A percentile compares a stretch with the other conserved stretches of the same genome.
These are phyloP conservation scores for Camellia lanceoleosa DNA, from an alignment of 148 eudicot genomes.

Conservation along the genomic window DNA sequence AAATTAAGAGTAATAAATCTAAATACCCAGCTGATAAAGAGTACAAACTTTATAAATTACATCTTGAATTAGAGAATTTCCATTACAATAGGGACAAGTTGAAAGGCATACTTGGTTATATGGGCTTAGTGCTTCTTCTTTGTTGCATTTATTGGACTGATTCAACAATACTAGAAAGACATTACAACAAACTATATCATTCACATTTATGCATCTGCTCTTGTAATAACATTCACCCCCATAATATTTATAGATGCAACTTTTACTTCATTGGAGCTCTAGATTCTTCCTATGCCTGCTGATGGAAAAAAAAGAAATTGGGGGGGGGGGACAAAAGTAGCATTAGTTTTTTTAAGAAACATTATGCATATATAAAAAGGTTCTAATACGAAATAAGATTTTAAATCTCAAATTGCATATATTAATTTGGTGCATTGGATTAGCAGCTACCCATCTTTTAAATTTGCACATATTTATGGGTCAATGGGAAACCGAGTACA, in stretches of 20 bases:
- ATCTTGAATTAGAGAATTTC: neutral
- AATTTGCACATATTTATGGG: neutral
- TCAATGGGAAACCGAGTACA: neutral
- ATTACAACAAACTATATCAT: neutral
- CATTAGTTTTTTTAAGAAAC: constrained; percentile 5
- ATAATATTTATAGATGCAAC: neutral
- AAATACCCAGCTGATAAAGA: neutral
- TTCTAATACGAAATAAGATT: neutral
- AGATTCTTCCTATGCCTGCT: constrained; percentile 40
- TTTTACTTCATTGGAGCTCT: constrained; percentile 29
- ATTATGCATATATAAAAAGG: neutral
- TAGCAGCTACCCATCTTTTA: neutral
- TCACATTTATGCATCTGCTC: neutral
- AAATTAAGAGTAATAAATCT: neutral
- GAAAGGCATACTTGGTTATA: neutral
- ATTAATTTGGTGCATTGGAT: neutral
- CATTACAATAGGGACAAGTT: constrained; percentile 8
- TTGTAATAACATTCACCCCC: neutral
- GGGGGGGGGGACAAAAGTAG: neutral
- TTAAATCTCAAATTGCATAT: neutral
- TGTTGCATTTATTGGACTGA: neutral
- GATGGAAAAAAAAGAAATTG: neutral
- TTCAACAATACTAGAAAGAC: neutral
- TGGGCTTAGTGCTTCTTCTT: neutral
- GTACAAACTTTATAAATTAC: neutral